Conservation (phyloP, 163 green algal species). For the Volvox carteri region DNA sequence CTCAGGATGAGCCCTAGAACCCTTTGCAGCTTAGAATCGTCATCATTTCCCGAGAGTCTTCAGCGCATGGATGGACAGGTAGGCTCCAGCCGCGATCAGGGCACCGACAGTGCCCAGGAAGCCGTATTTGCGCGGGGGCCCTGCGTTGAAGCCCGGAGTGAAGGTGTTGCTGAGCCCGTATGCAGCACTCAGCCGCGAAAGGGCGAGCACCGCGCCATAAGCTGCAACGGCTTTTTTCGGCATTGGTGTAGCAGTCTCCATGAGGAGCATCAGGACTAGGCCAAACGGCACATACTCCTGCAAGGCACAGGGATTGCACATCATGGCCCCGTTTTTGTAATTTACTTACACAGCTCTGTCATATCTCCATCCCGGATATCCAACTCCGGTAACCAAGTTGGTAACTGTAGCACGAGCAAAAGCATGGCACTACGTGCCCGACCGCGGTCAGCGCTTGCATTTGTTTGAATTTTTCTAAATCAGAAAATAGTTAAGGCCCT, state of each 20-base stretch:
- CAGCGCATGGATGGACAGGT: not conserved
- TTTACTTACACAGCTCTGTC: not conserved
- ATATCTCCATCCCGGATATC: not conserved
- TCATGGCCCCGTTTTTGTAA: not conserved
- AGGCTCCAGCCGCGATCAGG: constrained; percentile 11
- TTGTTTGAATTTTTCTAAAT: not conserved
- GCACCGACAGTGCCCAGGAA: constrained; percentile 25
- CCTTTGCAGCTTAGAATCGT: too few species aligned
- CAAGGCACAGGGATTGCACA: not conserved
- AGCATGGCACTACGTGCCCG: not conserved
- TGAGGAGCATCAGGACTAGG: constrained; percentile 31
- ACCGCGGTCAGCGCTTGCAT: not conserved
- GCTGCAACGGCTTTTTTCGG: not conserved
- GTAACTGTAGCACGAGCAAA: not conserved
- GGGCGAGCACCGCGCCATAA: not conserved
- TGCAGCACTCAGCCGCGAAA: constrained; percentile 7
- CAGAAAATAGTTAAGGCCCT: not conserved
- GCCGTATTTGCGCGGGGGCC: constrained; percentile 8
- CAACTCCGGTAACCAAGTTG: not conserved
- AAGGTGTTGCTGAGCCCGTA: constrained; percentile 23
- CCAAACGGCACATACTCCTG: constrained; percentile 45
- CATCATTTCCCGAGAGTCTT: constrained; percentile 44
- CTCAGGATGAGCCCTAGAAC: too few species aligned
- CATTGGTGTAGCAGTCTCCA: constrained; percentile 16
- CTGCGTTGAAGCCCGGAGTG: not conserved